Evolutionary conservation across 176 grass and related monocot genomes (phyloP), one percentile per base, ranked within the genome.

Genomic region (Eleusine coracana): DNA sequence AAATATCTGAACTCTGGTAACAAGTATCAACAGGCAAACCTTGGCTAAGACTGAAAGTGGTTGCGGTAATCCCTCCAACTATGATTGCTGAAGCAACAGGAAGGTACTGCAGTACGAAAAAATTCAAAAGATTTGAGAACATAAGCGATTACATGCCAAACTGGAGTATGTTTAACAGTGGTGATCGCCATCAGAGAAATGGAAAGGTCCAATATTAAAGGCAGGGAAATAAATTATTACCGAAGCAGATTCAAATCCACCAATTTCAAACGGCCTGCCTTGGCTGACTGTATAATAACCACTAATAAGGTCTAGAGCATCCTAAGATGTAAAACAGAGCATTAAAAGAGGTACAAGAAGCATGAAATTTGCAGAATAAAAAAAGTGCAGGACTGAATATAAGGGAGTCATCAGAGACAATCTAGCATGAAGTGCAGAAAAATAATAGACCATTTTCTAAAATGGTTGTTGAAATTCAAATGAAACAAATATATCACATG

Each of bases 251-350:
- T 99, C 96, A 89, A 96, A 88, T 67, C 80, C 85, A 81, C 91
- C 82, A 31, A 89, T 65, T 73, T 94, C 87, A 78, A 94, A 96
- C 78, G 91, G 68, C 25, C 77, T 80, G 78, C 80, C 77, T 94
- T 86, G 76, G 44, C 87, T 92, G 42, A 99, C 83, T 20, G 86
- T 87, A 86, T 99, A 99, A 70, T 70, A 88, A 20, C 91, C 91
- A 3, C 93, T 92, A 67, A 99, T 92, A 70, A 99, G 89, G 87
- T 96, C 96, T 68, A 99, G 56, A 83, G 96, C 93, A 83, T 99
- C 96, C 96, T 99, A 66, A 90, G 56, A 87, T 68, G 38, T 66
- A 58, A n/a, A 85, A 87, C 40, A 49, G 69, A 76, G 74, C 80
- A 61, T 85, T 59, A 76, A 56, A 82, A 70, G 50, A 83, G 55